Conservation (phyloP, 306 rosid genomes). For the Vigna radiata region DNA sequence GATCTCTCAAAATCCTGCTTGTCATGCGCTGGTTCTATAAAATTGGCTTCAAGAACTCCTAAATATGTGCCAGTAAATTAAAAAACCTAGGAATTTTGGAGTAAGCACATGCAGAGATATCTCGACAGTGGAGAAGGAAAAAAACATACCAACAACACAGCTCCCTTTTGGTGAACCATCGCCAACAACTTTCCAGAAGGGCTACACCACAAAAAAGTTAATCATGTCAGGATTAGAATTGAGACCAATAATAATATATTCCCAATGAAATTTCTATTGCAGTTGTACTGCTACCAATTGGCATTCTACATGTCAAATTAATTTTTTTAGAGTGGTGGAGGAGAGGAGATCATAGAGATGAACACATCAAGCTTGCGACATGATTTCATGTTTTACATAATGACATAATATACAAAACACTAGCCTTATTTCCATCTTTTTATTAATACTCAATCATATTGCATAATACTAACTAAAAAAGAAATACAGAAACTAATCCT, state of each 20-base stretch:
- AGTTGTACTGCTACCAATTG: conserved; percentile 9
- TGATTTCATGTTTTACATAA: background rate
- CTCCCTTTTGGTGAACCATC: conserved; percentile 76
- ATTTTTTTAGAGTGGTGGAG: too few species aligned
- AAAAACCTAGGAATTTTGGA: conserved; percentile 33
- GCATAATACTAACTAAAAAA: background rate
- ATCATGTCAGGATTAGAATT: conserved; percentile 44
- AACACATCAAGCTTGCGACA: background rate
- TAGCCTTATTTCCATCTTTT: background rate
- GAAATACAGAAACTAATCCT: background rate
- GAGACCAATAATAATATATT: conserved; percentile 28
- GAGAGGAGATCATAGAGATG: background rate
- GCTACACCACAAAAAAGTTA: conserved; percentile 60
- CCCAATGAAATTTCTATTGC: conserved; percentile 27
- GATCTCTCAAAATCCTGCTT: conserved; percentile 99
- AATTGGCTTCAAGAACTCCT: conserved; percentile 96
- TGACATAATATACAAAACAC: background rate
- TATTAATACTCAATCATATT: background rate
- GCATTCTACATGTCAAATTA: background rate
- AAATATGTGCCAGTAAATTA: conserved; percentile 41
- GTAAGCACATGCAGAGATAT: conserved; percentile 24
- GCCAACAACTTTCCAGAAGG: conserved; percentile 84
- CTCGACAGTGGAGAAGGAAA: conserved; percentile 33
- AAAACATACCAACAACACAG: conserved; percentile 84
- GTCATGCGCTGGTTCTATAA: conserved; percentile 96